Evolutionary conservation across 257 asterid genomes (phyloP), one percentile per base, ranked within the genome.

Genomic region (Leonotis leonurus): DNA sequence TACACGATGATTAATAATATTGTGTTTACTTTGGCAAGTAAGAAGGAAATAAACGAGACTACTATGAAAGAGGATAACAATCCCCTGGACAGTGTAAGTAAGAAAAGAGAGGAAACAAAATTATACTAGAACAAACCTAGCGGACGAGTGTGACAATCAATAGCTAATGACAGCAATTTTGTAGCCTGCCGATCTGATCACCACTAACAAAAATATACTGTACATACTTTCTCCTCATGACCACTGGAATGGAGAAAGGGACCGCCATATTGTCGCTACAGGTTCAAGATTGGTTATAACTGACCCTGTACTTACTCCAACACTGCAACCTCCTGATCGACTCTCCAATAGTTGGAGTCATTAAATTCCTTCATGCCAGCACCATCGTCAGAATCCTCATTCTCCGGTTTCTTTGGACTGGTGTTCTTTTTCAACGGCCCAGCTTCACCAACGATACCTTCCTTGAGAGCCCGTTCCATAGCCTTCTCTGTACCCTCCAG

Each of bases 361-460:
- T 85, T 90, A 61, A 81, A 90, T 66, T 92, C 99, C 78, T 85
- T 79, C 73, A 75, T 73, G 26, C 75, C 90, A 9, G 80, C 78
- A 54, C 79, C 77, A 4, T 83, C 96, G 8, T 77, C 91, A 0
- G 80, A 35, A 53, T 73, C 85, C 57, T 80, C 90, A 37, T 76
- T 85, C 26, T 79, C 97, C 0, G 75, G 78, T 35, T 64, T 67
- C 69, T 85, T 87, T 10, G 91, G 85, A 6, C 53, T 53, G 5
- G 56, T 57, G 61, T 74, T 87, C 67, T 81, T 78, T 68, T 79
- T 93, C 72, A 93, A 57, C 0, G 97, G 88, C 40, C 91, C 95
- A 0, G 97, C 96, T 78, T 89, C 97, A 18, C 95, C 99, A 37
- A 89, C 95, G 48, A 86, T 87, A 64, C 97, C 97, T 71, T 93